Evolutionary conservation across 495 filamentous ascomycete genomes (phyloP), one percentile per base, ranked within the genome.

Genomic region (Saxophila tyrrhenica): DNA sequence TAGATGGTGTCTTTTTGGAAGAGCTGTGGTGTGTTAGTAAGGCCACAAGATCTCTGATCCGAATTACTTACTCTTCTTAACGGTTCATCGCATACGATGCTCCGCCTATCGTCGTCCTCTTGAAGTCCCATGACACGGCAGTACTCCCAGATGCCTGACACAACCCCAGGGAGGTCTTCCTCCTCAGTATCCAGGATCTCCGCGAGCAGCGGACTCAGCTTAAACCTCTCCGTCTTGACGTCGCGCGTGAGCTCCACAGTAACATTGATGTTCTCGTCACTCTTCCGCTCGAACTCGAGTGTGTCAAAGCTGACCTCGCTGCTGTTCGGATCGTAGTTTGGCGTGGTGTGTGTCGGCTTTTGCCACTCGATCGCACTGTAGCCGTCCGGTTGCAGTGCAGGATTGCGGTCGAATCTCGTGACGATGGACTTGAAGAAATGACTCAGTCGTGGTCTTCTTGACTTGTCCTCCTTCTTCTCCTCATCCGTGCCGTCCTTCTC

Each of bases 91-190:
- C 94, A 97, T 54, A 84, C 82, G 55, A 99, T 88, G 45, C 82
- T 82, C 52, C 92, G 78, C 73, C 88, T 88, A 64, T 99, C 92
- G 21, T 95, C 90, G 52, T 95, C 87, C 59, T 96, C 91, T 65
- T 91, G 86, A 16, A 99, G 70, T 11, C 81, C 82, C 76, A 86
- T 87, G 20, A 85, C 77, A 55, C 85, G 84, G 58, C 94, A 85
- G 65, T 99, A 99, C 65, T 97, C 88, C 88, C 89, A 97, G 24
- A 99, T 78, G 23, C 85, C 89, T 73, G 91, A 84, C 20, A 94
- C 80, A 25, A 88, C 84, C 29, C 87, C 88, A 35, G 87, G 82
- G 13, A 87, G 79, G 16, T 90, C 90, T 49, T 89, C 94, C 63
- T 94, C 88, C 48, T 82, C 76, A 47, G 85, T 83, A 62, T 97